A percentile compares a stretch with the other conserved stretches of the same genome.
Evolutionary conservation across 1,284 basidiomycete species (phyloP).

Genomic region (Cutaneotrichosporon daszewskae): DNA sequence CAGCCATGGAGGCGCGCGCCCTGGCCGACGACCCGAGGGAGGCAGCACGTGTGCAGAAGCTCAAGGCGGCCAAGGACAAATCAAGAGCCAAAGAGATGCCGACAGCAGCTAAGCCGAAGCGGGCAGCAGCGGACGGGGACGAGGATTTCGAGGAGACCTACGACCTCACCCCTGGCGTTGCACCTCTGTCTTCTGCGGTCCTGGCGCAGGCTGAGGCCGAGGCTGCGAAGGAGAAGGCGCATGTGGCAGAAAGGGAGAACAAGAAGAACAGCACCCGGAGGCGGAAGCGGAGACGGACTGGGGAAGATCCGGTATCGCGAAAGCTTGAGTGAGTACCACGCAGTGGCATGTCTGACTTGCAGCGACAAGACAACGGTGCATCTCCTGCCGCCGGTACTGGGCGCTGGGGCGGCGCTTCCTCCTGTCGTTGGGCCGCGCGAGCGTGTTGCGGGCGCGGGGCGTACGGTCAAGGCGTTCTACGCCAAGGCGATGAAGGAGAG

Average conservation of each 20-base stretch:
- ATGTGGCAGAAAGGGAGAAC: background rate
- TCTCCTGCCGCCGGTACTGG: conserved; percentile 19
- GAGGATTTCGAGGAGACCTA: conserved; percentile 7
- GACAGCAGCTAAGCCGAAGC: background rate
- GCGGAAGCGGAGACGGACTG: background rate
- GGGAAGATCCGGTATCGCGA: conserved; percentile 6
- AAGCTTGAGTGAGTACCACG: conserved; percentile 3
- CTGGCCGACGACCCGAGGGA: conserved; percentile 10
- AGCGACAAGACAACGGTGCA: conserved; percentile 18
- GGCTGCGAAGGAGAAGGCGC: background rate
- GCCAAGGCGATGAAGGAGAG: conserved; percentile 32
- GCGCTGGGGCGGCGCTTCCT: conserved; percentile 15
- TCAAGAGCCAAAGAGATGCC: background rate
- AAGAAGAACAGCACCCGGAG: too few relatives aligned
- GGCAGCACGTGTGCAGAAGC: conserved; percentile 8
- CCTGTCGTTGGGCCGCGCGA: conserved; percentile 22
- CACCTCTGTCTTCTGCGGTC: conserved; percentile 9
- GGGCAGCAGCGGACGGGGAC: conserved; percentile 7
- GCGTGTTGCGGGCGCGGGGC: background rate
- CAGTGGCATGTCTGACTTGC: background rate
- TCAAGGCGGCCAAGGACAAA: conserved; percentile 1
- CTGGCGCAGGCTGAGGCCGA: conserved; percentile 14
- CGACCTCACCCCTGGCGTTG: conserved; percentile 12
- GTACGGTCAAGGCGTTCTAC: conserved; percentile 22
- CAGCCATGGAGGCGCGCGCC: conserved; percentile 36